These are phyloP conservation scores for Brassica nigra DNA, from an alignment of 345 rosid species.

Conservation along the genomic window DNA sequence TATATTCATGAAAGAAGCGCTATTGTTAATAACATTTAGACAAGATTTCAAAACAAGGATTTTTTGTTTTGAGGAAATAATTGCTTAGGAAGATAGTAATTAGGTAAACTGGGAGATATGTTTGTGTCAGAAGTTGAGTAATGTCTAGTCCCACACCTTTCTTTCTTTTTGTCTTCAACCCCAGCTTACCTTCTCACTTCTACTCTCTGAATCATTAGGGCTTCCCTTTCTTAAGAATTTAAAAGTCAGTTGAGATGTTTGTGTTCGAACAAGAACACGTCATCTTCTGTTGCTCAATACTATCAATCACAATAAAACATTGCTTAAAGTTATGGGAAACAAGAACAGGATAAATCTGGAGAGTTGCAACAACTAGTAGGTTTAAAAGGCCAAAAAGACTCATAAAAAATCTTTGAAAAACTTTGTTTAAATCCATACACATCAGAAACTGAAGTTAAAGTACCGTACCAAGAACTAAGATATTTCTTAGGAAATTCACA, in stretches of 20 bases:
- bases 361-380: slow-evolving; percentile 58
- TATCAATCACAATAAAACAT: slow-evolving; percentile 40
- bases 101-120: slow-evolving; percentile 29
- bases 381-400: slow-evolving; percentile 22
- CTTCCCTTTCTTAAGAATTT: not conserved
- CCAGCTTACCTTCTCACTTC: slow-evolving; percentile 20
- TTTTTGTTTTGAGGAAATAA: not conserved
- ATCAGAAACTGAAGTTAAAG: slow-evolving; percentile 8
- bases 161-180: slow-evolving; percentile 13
- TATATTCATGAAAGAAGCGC: too few relatives aligned
- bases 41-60: too few relatives aligned
- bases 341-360: slow-evolving; percentile 24
- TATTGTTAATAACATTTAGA: too few relatives aligned
- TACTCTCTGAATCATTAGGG: not conserved
- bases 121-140: slow-evolving; percentile 35
- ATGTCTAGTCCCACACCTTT: slow-evolving; percentile 32
- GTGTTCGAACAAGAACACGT: slow-evolving; percentile 41
- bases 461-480: not conserved
- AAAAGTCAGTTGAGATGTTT: slow-evolving; percentile 53
- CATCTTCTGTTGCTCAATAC: slow-evolving; percentile 30
- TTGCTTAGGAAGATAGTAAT: slow-evolving; percentile 26
- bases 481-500: not conserved
- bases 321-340: slow-evolving; percentile 69
- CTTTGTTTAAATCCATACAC: slow-evolving; percentile 28
- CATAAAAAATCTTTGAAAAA: slow-evolving; percentile 7